A percentile compares a stretch with the other conserved stretches of the same genome.
Evolutionary conservation across 768 basidiomycete species (phyloP).

Genomic region (Lactarius psammicola): DNA sequence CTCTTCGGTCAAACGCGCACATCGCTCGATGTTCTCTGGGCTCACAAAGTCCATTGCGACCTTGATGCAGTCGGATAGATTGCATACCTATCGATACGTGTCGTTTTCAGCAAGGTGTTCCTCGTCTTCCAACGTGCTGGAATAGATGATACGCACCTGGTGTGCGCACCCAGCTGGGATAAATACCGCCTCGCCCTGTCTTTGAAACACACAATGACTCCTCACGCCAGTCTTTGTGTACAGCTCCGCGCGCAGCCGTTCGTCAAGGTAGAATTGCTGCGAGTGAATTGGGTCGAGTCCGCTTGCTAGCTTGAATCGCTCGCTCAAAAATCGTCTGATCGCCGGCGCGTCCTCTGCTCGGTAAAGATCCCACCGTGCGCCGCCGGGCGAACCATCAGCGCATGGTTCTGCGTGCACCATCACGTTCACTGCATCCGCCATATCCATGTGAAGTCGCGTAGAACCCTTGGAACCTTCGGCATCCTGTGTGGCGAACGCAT

Average conservation of each 20-base stretch:
- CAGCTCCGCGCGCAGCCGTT: constrained; percentile 60
- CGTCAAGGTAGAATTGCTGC: constrained; percentile 83
- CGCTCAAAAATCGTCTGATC: constrained; percentile 69
- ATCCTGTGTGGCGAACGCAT: constrained; percentile 75
- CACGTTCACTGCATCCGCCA: constrained; percentile 91
- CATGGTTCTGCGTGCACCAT: constrained; percentile 66
- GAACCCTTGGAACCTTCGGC: constrained; percentile 71
- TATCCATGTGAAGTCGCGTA: constrained; percentile 91
- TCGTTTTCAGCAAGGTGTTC: not conserved
- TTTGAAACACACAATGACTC: constrained; percentile 85
- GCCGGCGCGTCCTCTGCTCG: constrained; percentile 73
- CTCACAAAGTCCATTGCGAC: constrained; percentile 94
- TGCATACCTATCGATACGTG: constrained; percentile 63
- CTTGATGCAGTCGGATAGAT: constrained; percentile 91
- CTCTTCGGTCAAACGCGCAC: constrained; percentile 80
- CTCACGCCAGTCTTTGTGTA: constrained; percentile 64
- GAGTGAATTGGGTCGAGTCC: constrained; percentile 85
- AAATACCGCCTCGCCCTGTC: constrained; percentile 89
- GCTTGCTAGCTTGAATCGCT: constrained; percentile 64
- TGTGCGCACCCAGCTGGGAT: constrained; percentile 94
- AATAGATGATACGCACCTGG: constrained; percentile 52
- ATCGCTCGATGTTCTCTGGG: constrained; percentile 86
- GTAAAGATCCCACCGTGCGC: constrained; percentile 91
- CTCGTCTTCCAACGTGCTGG: no score
- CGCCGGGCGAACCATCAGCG: constrained; percentile 62